Conservation (phyloP, 805 yeast species). For the Cyberlindnera subsufficiens region DNA sequence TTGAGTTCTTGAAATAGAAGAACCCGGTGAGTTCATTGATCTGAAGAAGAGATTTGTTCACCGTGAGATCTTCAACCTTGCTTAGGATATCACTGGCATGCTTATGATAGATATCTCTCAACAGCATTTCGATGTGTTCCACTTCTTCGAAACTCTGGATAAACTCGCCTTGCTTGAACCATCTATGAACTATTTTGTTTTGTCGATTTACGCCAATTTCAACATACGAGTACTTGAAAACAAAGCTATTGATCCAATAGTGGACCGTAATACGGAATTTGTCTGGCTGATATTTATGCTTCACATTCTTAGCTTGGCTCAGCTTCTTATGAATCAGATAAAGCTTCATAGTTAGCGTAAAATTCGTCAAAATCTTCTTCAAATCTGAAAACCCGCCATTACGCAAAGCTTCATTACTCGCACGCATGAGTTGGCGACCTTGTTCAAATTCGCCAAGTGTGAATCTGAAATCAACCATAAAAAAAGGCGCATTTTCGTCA, state of each 20-base stretch:
- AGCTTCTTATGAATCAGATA: conserved; percentile 56
- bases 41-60: conserved; percentile 23
- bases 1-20: conserved; percentile 40
- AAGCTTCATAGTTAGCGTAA: conserved; percentile 59
- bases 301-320: conserved; percentile 44
- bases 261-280: conserved; percentile 47
- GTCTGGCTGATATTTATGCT: conserved; percentile 51
- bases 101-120: conserved; percentile 32
- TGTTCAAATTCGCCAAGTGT: conserved; percentile 12
- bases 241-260: conserved; percentile 57
- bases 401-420: conserved; percentile 47
- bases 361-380: conserved; percentile 50
- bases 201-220: conserved; percentile 54
- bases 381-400: conserved; percentile 43
- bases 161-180: conserved; percentile 56
- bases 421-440: conserved; percentile 42
- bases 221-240: conserved; percentile 44
- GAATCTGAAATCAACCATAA: conserved; percentile 71
- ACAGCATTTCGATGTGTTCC: conserved; percentile 30
- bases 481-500: conserved; percentile 63
- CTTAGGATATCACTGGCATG: conserved; percentile 34
- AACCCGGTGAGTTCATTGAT: conserved; percentile 29
- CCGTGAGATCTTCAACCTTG: conserved; percentile 26
- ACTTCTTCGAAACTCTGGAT: conserved; percentile 27
- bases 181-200: conserved; percentile 46